A percentile compares a stretch with the other conserved stretches of the same genome.
Conservation (phyloP, 2,329 filamentous ascomycete genomes). For the Whalleya microplaca region DNA sequence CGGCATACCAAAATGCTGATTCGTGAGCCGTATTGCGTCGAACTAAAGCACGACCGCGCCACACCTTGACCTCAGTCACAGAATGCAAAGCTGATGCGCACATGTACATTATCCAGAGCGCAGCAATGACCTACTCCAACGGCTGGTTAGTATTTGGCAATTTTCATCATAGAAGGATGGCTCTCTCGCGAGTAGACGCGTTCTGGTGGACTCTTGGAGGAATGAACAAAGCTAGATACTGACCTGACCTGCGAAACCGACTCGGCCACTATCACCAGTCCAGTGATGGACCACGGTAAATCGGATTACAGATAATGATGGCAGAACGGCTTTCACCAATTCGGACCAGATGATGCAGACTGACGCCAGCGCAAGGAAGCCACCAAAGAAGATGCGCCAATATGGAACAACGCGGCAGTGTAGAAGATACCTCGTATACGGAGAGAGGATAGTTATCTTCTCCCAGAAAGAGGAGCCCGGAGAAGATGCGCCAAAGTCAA, state of each 20-base stretch:
- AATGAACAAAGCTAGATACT: background rate
- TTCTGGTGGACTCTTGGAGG: no score
- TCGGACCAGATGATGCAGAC: conserved; percentile 91
- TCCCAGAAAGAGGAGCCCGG: conserved; percentile 59
- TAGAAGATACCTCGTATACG: conserved; percentile 79
- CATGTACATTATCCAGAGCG: conserved; percentile 95
- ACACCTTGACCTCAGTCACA: conserved; percentile 93
- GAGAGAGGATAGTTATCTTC: conserved; percentile 68
- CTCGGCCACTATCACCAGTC: conserved; percentile 69
- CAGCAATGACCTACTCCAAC: conserved; percentile 61
- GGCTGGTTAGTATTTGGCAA: background rate
- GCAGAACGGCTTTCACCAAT: conserved; percentile 80
- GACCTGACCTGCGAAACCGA: conserved; percentile 82
- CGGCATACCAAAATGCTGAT: conserved; percentile 93
- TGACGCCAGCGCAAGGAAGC: conserved; percentile 74
- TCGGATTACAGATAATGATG: conserved; percentile 71
- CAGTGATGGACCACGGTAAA: conserved; percentile 76
- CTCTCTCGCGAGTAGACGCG: no score
- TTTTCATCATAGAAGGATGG: background rate
- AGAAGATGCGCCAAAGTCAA: conserved; percentile 71
- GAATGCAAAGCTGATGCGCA: conserved; percentile 84
- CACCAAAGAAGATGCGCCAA: conserved; percentile 66
- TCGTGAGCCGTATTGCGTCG: conserved; percentile 90
- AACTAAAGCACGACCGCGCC: conserved; percentile 91
- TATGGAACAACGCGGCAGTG: conserved; percentile 76